Conservation (phyloP, 768 basidiomycete genomes). For the Tylopilus subfusipes region DNA sequence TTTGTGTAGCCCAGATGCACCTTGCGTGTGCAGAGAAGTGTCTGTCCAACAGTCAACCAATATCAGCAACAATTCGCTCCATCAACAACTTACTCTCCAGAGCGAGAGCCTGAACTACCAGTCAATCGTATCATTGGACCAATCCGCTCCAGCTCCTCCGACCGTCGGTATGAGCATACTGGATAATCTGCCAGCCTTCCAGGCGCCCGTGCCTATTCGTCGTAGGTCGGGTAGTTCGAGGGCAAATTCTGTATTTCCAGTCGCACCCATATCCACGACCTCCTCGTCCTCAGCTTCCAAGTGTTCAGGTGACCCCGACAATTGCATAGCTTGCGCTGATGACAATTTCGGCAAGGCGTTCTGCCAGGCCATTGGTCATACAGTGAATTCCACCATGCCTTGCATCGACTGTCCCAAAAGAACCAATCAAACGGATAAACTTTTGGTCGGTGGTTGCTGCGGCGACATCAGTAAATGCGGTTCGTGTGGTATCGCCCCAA, state of each 20-base stretch:
- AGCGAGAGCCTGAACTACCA: conserved; percentile 11
- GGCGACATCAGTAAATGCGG: conserved; percentile 32
- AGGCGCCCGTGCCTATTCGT: conserved; percentile 79
- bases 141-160: conserved; percentile 29
- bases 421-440: conserved; percentile 23
- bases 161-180: conserved; percentile 52
- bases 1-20: conserved; percentile 64
- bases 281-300: conserved; percentile 31
- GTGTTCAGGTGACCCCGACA: conserved; percentile 84
- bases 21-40: conserved; percentile 77
- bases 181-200: conserved; percentile 74
- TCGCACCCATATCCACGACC: conserved; percentile 35
- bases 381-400: conserved; percentile 47
- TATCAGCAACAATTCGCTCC: conserved; percentile 4
- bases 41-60: conserved; percentile 44
- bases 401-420: conserved; percentile 57
- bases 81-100: conserved; percentile 12
- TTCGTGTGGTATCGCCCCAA: conserved; percentile 33
- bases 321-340: conserved; percentile 81
- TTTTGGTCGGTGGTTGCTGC: conserved; percentile 36
- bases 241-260: conserved; percentile 53
- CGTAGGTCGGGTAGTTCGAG: conserved; percentile 42
- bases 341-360: conserved; percentile 88
- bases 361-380: conserved; percentile 69
- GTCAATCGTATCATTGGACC: conserved; percentile 18